Evolutionary conservation across 2,329 filamentous ascomycete genomes (phyloP), one percentile per base, ranked within the genome.

Genomic region (Hymenoscyphus salicellus): DNA sequence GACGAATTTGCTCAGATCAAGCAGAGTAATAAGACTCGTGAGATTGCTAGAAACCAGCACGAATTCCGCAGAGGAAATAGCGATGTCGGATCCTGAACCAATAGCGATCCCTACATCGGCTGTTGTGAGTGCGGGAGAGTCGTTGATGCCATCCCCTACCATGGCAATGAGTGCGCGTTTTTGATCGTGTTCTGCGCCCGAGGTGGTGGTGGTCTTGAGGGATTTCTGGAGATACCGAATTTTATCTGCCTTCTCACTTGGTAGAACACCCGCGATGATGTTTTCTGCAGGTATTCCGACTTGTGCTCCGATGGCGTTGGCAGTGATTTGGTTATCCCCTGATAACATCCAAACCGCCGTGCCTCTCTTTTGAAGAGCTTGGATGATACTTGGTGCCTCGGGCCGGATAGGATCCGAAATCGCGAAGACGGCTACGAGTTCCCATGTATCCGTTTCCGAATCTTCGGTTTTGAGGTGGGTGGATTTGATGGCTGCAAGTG

Each of bases 331-430:
- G 73, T 97, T 97, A 79, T 97, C 93, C 33, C 93, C 93, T 0
- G 92, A 96, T 43, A 97, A 87, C 92, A 97, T 96, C 87, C 89
- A 97, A 3, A 96, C 90, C 36, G 88, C 85, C 57, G 90, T 88
- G 23, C 89, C 87, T 17, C 84, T 84, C 4, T 82, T 77, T 55
- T 85, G 83, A 0, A 97, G 84, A 1, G 87, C 82, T 6, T 78
- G 76, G 64, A 96, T 84, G 20, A 94, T 86, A 7, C 79, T 73
- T 1, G 79, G 77, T 0, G 92, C 88, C 77, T 96, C 91, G 0
- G 86, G 84, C 2, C 93, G 89, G 68, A 97, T 85, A 0, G 91
- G 87, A 70, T 97, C 93, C 0, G 93, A 88, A 58, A 94, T 89
- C 57, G 92, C 87, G 69, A 97, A 87, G 11, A 88, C 82, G 0